Base-by-base conservation (phyloP, 768 basidiomycete species). In the Boletellus ananas region DNA sequence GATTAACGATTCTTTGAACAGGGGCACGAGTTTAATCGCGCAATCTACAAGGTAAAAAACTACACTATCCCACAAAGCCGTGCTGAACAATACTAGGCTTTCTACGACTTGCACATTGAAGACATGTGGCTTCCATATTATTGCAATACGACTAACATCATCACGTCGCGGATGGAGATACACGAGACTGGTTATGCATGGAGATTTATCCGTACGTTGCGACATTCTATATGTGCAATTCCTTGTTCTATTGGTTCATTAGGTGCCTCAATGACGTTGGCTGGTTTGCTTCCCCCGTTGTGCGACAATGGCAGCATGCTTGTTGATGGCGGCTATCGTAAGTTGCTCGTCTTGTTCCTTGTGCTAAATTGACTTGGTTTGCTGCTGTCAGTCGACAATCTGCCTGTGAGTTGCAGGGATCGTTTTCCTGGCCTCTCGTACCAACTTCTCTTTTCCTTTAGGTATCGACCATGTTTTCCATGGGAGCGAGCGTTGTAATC, bases 61-160 rank as follows among this genome's bases (percentile, higher is more conserved):
- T 5, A 9, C 17, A 4, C 10, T 10, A 12, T 35, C 41, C 53
- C 25, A 45, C 25, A 14, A 48, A 41, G 35, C 41, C 7, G 31
- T 39, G 2, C 46, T 58, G 12, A 62, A n/a, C 17, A 25, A 34
- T 57, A 55, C 29, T 56, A 91, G 81, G 83, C 90, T 16, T 95
- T 96, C 66, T 95, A 93, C 58, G 92, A 91, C 67, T 81, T 94
- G 36, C 94, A 97, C 59, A 92, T 92, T 35, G 89, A 93, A 69
- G 94, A 96, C 70, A 95, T 96, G 90, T 98, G 95, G 96, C 75
- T 99, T 6, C 96, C 95, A 4, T 97, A 83, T 73, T 98, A 95
- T 71, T 96, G 94, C 70, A 98, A 98, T 61, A 91, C 95, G 3
- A 95, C 96, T 17, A 97, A 97, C 60, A 96, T 99, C 66, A 93